Base-by-base conservation (phyloP, 495 filamentous ascomycete genomes). In the Amphirosellinia nigrospora region DNA sequence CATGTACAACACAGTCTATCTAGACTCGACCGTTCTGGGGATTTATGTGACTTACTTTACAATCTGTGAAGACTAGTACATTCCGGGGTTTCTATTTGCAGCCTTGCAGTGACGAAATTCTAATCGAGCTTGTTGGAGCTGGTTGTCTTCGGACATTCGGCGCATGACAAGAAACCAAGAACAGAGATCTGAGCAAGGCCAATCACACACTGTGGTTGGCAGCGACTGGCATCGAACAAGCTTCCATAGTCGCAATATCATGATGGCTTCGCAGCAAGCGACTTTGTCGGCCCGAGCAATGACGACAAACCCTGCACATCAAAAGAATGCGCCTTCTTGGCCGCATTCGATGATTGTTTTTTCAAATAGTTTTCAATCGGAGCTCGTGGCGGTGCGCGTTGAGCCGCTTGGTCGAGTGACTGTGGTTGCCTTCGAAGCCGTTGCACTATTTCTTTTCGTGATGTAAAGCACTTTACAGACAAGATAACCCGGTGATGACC, bases 291-390 rank as follows among this genome's bases (percentile, higher is more conserved):
- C 19, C 68, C 58, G 72, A 70, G 77, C 77, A 50, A 79, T 76
- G 77, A 79, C 73, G 77, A 79, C 64, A 73, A 73, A 63, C 43
- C 64, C 7, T 23, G 50, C 66, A 72, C 72, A 62, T 8, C 64
- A 43, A 3, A 53, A 72, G 71, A 74, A 73, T 48, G 69, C 45
- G 38, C 67, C 23, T 39, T 58, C 52, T 15, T 59, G 16, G 11
- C 5, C 21, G 68, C 70, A 72, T 78, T 79, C 74, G 36, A 72
- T 83, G 82, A 84, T n/a, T 73, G 71, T 23, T 36, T 45, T 32
- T 72, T n/a, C n/a, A n/a, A n/a, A 80, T 83, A 88, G 86, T 88
- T 88, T 88, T 87, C 86, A 88, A 88, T 87, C 86, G 78, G 85
- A 88, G 85, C 79, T 73, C 52, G 30, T 66, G 66, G 62, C 68